Evolutionary conservation across 192 early-diverging fungal genomes (phyloP), one percentile per base, ranked within the genome.

Genomic region (Backusella mclennaniae): DNA sequence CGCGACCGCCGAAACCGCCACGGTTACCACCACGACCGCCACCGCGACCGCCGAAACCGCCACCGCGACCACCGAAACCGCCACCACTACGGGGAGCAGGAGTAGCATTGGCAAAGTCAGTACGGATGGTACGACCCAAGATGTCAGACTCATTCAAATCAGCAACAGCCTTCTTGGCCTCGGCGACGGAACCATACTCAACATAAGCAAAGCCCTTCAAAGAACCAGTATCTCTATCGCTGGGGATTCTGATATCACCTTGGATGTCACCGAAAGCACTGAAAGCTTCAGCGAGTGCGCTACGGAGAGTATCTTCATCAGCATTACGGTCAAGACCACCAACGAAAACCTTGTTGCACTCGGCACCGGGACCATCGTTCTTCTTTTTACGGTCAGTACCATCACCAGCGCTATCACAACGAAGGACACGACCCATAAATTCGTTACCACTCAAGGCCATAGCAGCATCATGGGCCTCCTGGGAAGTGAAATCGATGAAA

Each of bases 201-300:
- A 98, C 89, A 85, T 97, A 98, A 78, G 94, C 97, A 82, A 95
- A 95, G 12, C 94, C 95, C 84, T 93, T 94, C 71, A 87, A 84
- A 70, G 88, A 82, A 49, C 91, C 93, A 71, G 89, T 86, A 44
- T 94, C 94, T n/a, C 85, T 83, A 83, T 94, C 90, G 35, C 90
- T 94, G 59, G 94, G 95, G 44, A 96, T 75, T 76, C 94, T 88
- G 66, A 91, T 79, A 63, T 76, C 77, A 3, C 84, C 83, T 52
- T 91, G 77, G 44, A 89, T 80, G 77, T 90, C 76, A 74, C 95
- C 95, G 76, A 89, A 90, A 38, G 83, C 78, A 39, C 77, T 78
- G 66, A 96, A 86, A 42, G 84, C 84, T 72, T 91, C 87, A 15
- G 52, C 33, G 26, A 74, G 49, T 38, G 68, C 68, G 8, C n/a